phyloP scores from a whole-genome alignment of 1,284 basidiomycete genomes.

The Naganishia liquefaciens region DNA sequence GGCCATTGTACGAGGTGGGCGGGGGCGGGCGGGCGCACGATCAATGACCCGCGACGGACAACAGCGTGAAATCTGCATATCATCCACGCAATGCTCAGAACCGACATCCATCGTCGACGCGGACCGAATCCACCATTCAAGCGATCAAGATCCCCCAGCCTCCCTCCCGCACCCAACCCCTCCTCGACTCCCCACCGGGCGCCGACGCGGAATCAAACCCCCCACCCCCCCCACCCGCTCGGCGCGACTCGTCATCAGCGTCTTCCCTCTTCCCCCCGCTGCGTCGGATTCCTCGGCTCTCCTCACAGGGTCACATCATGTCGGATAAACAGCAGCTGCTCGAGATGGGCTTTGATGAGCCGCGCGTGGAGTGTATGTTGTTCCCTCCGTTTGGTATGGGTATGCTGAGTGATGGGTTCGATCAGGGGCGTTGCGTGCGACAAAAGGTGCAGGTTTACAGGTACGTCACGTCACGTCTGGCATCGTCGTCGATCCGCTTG shows the following conservation, averaged over 20 bases:
- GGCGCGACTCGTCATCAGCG: neutral
- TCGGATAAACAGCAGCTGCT: conserved; percentile 74
- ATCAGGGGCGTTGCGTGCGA: conserved; percentile 80
- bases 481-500: neutral
- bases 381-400: neutral
- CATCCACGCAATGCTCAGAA: too few relatives aligned
- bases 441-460: conserved; percentile 68
- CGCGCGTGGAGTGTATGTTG: conserved; percentile 76
- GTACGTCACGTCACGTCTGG: conserved; percentile 33
- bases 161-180: too few relatives aligned
- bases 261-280: neutral
- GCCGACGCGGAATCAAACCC: conserved; percentile 3
- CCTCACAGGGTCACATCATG: neutral
- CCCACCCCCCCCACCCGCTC: too few relatives aligned
- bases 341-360: conserved; percentile 80
- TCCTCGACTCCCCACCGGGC: too few relatives aligned
- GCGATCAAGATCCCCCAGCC: too few relatives aligned
- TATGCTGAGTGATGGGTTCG: conserved; percentile 1
- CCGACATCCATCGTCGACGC: too few relatives aligned
- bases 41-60: too few relatives aligned
- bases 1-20: too few relatives aligned
- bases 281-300: neutral
- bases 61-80: too few relatives aligned
- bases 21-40: too few relatives aligned
- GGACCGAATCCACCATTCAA: too few relatives aligned